Conservation (phyloP, 208 protist species). For the Trypanosoma scelopori region DNA sequence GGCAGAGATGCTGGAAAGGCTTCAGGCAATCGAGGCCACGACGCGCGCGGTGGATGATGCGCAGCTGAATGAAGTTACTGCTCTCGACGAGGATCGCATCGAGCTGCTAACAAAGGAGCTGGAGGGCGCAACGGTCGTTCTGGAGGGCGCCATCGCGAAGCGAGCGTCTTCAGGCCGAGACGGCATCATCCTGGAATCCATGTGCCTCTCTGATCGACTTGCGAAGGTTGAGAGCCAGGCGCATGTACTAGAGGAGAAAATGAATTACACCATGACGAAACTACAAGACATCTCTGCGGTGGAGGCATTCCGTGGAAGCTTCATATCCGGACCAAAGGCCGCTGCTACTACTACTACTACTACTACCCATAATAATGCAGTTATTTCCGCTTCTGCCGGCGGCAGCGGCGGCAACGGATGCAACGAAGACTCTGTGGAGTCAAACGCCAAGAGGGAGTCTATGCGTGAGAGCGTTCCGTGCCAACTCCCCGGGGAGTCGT, state of each 20-base stretch:
- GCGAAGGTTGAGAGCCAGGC: background rate
- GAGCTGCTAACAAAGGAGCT: background rate
- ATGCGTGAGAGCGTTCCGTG: background rate
- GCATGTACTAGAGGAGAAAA: background rate
- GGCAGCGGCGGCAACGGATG: background rate
- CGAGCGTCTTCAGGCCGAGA: background rate
- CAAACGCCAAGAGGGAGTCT: background rate
- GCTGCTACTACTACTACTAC: background rate
- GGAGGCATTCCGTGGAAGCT: background rate
- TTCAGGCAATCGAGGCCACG: background rate
- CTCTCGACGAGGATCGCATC: background rate
- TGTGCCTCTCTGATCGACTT: background rate
- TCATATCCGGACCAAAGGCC: background rate
- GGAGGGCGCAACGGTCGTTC: background rate
- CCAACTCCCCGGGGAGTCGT: background rate
- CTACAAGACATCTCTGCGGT: background rate
- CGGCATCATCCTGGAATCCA: background rate
- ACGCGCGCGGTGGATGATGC: background rate
- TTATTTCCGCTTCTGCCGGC: background rate
- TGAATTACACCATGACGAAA: constrained; percentile 1
- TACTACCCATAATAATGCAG: background rate
- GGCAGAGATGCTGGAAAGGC: background rate
- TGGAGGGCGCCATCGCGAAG: constrained; percentile 4
- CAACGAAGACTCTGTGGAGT: background rate
- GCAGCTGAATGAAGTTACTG: background rate